Evolutionary conservation across 768 basidiomycete species (phyloP).

Genomic region (Podaxis sp.): DNA sequence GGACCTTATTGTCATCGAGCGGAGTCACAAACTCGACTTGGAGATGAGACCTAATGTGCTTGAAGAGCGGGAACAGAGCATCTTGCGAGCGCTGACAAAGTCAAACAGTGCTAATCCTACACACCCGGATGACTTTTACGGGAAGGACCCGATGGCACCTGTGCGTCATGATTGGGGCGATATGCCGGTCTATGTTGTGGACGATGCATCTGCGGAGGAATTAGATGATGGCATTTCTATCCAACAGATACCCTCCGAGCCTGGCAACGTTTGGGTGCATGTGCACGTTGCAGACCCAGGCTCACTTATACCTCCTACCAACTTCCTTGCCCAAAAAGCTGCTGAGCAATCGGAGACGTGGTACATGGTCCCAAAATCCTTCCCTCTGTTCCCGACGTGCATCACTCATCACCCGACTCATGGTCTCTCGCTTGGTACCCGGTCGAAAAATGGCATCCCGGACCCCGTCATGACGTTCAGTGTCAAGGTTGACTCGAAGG

Average conservation of each 20-base stretch:
- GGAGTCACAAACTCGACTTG: constrained; percentile 32
- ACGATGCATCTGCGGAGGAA: constrained; percentile 77
- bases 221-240: constrained; percentile 93
- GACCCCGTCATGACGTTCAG: constrained; percentile 80
- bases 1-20: constrained; percentile 42
- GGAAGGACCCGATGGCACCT: constrained; percentile 61
- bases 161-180: constrained; percentile 87
- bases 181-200: constrained; percentile 82
- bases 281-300: constrained; percentile 94
- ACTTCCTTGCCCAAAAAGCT: constrained; percentile 62
- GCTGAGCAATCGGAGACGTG: constrained; percentile 45
- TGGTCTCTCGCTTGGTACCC: constrained; percentile 42
- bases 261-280: constrained; percentile 75
- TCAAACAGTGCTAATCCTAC: constrained; percentile 27
- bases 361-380: constrained; percentile 67
- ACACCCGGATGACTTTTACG: constrained; percentile 65
- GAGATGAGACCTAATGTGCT: constrained; percentile 26
- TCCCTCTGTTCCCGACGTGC: constrained; percentile 70
- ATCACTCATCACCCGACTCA: constrained; percentile 43
- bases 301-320: constrained; percentile 67
- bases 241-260: constrained; percentile 61
- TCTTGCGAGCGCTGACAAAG: constrained; percentile 25
- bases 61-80: constrained; percentile 27
- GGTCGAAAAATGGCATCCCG: constrained; percentile 32
- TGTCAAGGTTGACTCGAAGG: constrained; percentile 56